These are phyloP conservation scores for Spatholobus suberectus DNA, from an alignment of 306 rosid genomes.

Conservation along the genomic window DNA sequence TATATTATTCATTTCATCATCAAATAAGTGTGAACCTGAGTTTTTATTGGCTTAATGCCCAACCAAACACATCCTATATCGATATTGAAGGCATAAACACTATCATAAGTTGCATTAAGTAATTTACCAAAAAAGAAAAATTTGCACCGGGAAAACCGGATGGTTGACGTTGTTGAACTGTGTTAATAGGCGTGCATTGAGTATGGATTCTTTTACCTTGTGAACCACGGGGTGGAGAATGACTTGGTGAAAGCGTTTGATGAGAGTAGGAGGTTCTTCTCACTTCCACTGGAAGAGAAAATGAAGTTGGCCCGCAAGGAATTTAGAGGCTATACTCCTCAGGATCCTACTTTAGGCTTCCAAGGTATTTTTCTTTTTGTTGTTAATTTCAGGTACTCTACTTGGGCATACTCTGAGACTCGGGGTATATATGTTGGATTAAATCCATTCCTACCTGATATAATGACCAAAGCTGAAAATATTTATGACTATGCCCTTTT, in stretches of 20 bases:
- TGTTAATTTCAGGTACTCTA: not conserved
- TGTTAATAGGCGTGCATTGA: conserved; percentile 11
- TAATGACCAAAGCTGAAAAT: no score
- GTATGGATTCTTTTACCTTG: conserved; percentile 24
- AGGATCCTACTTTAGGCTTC: not conserved
- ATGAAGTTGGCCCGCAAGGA: not conserved
- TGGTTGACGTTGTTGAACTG: not conserved
- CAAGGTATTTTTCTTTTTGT: not conserved
- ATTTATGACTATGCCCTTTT: not conserved
- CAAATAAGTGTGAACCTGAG: no score
- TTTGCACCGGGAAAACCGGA: no score
- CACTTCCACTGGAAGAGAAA: not conserved
- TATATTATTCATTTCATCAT: not conserved
- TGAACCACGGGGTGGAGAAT: conserved; percentile 1
- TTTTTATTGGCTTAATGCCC: no score
- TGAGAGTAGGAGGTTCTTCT: conserved; percentile 1
- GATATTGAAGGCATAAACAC: no score
- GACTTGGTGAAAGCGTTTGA: not conserved
- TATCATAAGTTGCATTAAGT: no score
- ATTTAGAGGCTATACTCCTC: conserved; percentile 6
- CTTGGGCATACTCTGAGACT: no score
- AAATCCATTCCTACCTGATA: no score
- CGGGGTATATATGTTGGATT: no score
- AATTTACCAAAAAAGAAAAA: no score
- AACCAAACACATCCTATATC: no score